Base-by-base conservation (phyloP, 202 grass and related monocot species). In the Dendrocalamus latiflorus region DNA sequence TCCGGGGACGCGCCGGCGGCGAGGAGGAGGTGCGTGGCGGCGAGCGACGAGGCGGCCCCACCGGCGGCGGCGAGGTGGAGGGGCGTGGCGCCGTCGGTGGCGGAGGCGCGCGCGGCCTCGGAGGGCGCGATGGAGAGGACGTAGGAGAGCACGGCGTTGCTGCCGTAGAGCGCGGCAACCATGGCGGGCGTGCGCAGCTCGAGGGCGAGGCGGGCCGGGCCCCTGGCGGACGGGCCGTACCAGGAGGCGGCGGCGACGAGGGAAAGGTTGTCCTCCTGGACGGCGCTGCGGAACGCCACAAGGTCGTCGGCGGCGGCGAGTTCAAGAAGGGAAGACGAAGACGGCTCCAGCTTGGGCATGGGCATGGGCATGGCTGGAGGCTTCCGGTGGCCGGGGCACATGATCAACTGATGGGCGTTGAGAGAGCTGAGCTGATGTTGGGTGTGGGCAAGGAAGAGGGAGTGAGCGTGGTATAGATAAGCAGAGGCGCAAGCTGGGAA, bases 161-260 rank as follows among this genome's bases (percentile, higher is more conserved):
- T 83, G 57, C 91, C 91, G 68, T 93, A 93, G 43, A 93, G 72
- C 14, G 87, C 88, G 8, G 88, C 91, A 22, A 92, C 83, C 90
- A 92, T 92, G 54, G 89, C 80, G 6, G 90, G 90, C 8, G 88
- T 91, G 11, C 91, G 82, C 34, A 90, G 76, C 77, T 93, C 81
- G 64, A 86, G 81, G 16, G 69, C 85, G 17, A 93, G 89, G 3
- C 41, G 38, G 10, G 69, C 53, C 1, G 18, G 45, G 16, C 50
- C 28, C 22, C 39, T 81, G 12, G 81, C 65, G 5, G 91, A 94
- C 0, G 87, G 91, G 9, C 82, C 83, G 81, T 94, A 94, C 91
- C 91, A 94, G 1, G 67, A 41, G 41, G 85, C 65, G 0, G 83
- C 62, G 5, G 56, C 67, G 6, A 72, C 70, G 1, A 94, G 33